phyloP scores from a whole-genome alignment of 2,329 filamentous ascomycete species.

The Aspergillus nomiae region DNA sequence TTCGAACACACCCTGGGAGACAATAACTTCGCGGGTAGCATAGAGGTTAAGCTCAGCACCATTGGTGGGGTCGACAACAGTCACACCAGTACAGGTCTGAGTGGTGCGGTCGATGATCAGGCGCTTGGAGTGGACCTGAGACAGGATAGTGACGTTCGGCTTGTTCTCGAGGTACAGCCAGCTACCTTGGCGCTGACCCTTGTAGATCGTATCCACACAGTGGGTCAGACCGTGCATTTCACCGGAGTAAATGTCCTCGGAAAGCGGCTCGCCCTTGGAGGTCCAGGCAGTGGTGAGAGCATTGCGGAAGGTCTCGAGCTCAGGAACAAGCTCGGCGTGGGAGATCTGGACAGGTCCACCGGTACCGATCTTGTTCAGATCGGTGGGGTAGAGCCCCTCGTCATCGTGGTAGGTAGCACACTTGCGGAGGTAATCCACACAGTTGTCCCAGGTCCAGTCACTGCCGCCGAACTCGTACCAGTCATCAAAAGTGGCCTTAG shows the following conservation, averaged over 20 bases:
- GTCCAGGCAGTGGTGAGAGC: conserved; percentile 54
- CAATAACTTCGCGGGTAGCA: conserved; percentile 52
- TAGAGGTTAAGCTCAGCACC: conserved; percentile 49
- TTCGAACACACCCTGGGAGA: conserved; percentile 56
- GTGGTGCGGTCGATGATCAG: conserved; percentile 54
- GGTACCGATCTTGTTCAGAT: conserved; percentile 54
- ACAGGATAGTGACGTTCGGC: conserved; percentile 57
- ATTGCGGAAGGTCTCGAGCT: conserved; percentile 53
- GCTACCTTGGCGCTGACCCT: conserved; percentile 56
- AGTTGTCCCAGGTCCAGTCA: conserved; percentile 59
- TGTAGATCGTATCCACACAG: conserved; percentile 59
- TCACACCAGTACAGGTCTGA: conserved; percentile 49
- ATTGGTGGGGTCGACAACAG: conserved; percentile 43
- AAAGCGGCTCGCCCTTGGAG: conserved; percentile 53
- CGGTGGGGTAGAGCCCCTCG: conserved; percentile 46
- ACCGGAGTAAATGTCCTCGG: conserved; percentile 60
- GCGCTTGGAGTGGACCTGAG: conserved; percentile 53
- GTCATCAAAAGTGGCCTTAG: conserved; percentile 57
- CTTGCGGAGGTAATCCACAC: conserved; percentile 57
- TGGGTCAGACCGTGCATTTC: conserved; percentile 57
- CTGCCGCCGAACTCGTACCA: conserved; percentile 50
- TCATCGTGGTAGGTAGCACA: conserved; percentile 62
- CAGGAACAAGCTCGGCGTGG: conserved; percentile 57
- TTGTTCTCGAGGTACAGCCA: conserved; percentile 56
- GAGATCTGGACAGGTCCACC: conserved; percentile 57